These are phyloP conservation scores for Nakazawaea wickerhamii DNA, from an alignment of 805 yeast species.

Conservation along the genomic window DNA sequence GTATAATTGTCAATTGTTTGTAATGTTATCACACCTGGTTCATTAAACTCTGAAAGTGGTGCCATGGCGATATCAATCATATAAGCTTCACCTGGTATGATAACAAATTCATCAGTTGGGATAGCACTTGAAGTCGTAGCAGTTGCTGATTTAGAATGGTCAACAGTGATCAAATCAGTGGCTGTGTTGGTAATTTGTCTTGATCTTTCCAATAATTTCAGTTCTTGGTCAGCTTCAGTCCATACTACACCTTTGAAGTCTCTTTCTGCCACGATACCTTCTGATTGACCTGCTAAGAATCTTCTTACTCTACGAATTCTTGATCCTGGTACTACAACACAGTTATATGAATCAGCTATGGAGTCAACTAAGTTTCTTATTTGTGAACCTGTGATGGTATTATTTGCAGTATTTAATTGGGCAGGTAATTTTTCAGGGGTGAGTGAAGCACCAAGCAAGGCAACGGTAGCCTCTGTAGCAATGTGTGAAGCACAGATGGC, in stretches of 20 bases:
- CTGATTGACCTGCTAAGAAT: conserved; percentile 93
- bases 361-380: conserved; percentile 76
- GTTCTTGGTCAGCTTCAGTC: conserved; percentile 80
- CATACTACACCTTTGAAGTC: conserved; percentile 90
- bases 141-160: conserved; percentile 27
- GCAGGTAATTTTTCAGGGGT: conserved; percentile 71
- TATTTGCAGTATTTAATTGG: conserved; percentile 35
- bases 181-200: conserved; percentile 22
- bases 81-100: conserved; percentile 81
- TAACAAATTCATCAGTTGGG: conserved; percentile 71
- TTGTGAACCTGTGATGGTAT: conserved; percentile 55
- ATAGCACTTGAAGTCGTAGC: conserved; percentile 49
- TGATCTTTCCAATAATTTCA: conserved; percentile 41
- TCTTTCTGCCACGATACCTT: conserved; percentile 84
- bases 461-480: conserved; percentile 81
- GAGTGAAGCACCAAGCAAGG: conserved; percentile 66
- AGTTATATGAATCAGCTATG: conserved; percentile 79
- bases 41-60: conserved; percentile 47
- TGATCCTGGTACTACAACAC: conserved; percentile 88
- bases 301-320: conserved; percentile 88
- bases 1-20: conserved; percentile 60
- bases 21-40: conserved; percentile 63
- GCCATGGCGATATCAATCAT: conserved; percentile 78
- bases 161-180: conserved; percentile 36
- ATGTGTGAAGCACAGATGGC: conserved; percentile 84